Evolutionary conservation across 2,329 filamentous ascomycete genomes (phyloP).

Genomic region (Ramularia endophylla): DNA sequence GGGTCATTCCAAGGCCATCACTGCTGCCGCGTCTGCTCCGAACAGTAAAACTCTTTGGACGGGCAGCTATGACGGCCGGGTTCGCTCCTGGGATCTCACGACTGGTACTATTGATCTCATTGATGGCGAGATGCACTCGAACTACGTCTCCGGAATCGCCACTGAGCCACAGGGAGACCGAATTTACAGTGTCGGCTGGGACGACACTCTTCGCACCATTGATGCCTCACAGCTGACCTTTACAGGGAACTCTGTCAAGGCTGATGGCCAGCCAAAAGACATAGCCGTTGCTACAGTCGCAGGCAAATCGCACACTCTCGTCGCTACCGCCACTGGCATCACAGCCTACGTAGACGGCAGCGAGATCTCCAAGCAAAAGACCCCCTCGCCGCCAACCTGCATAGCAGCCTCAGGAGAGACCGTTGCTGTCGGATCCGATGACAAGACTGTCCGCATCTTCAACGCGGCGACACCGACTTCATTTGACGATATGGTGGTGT

Average conservation of each 20-base stretch:
- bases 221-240: slow-evolving; percentile 72
- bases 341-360: slow-evolving; percentile 53
- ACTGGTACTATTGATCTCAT: slow-evolving; percentile 63
- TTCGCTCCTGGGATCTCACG: slow-evolving; percentile 75
- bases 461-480: slow-evolving; percentile 49
- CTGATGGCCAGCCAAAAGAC: slow-evolving; percentile 76
- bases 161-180: slow-evolving; percentile 44
- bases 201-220: slow-evolving; percentile 77
- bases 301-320: slow-evolving; percentile 46
- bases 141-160: slow-evolving; percentile 75
- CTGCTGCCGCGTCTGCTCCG: slow-evolving; percentile 58
- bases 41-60: slow-evolving; percentile 67
- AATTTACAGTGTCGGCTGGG: slow-evolving; percentile 88
- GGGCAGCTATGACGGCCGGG: slow-evolving; percentile 84
- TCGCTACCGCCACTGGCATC: slow-evolving; percentile 51
- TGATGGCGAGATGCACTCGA: slow-evolving; percentile 76
- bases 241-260: slow-evolving; percentile 59
- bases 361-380: slow-evolving; percentile 42
- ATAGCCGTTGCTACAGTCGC: slow-evolving; percentile 54
- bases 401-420: slow-evolving; percentile 62
- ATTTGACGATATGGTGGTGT: slow-evolving; percentile 46
- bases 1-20: slow-evolving; percentile 89
- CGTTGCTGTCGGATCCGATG: slow-evolving; percentile 71
- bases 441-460: slow-evolving; percentile 72
- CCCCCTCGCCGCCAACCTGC: slow-evolving; percentile 56